Evolutionary conservation across 2,329 filamentous ascomycete species (phyloP).

Genomic region (Aspergillus vadensis): DNA sequence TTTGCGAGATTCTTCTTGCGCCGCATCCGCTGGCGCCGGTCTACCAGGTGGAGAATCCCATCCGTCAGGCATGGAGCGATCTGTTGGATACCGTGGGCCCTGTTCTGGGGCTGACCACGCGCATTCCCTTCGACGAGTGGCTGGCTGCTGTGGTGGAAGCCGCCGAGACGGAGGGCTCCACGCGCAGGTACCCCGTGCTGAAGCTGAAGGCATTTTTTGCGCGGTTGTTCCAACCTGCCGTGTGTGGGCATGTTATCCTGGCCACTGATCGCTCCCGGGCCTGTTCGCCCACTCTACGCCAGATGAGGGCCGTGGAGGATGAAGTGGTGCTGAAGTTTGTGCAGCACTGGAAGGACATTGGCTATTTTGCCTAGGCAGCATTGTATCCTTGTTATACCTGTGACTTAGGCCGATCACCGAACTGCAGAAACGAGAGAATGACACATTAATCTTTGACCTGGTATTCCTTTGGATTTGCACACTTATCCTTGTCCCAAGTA

Average conservation of each 20-base stretch:
- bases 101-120: background rate
- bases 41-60: conserved; percentile 11
- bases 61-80: conserved; percentile 13
- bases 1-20: background rate
- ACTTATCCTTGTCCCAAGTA: too few relatives aligned
- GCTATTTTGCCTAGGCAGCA: background rate
- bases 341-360: background rate
- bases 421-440: too few relatives aligned
- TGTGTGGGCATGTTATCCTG: background rate
- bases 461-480: too few relatives aligned
- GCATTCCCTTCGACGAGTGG: background rate
- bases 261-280: background rate
- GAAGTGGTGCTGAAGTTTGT: background rate
- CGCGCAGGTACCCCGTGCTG: background rate
- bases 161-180: background rate
- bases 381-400: background rate
- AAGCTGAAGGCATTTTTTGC: background rate
- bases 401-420: background rate
- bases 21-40: background rate
- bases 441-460: too few relatives aligned
- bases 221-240: background rate
- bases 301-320: background rate
- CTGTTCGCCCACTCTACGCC: background rate
- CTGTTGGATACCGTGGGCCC: background rate
- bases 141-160: background rate